Base-by-base conservation (phyloP, 1,139 yeast species). In the Schwanniomyces etchellsii region DNA sequence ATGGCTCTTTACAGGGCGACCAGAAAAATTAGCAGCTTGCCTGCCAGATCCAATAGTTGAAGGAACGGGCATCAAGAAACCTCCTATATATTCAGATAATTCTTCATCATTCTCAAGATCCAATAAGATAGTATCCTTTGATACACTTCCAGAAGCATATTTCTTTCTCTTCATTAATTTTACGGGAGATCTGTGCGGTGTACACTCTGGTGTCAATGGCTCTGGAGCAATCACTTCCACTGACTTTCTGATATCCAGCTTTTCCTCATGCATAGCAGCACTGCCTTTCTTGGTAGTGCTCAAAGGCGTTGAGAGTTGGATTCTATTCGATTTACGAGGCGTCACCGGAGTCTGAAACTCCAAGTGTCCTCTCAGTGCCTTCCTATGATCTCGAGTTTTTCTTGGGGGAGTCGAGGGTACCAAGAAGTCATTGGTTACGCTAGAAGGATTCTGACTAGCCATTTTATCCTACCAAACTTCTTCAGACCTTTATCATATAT, bases 21-120 rank as follows among this genome's bases (percentile, higher is more conserved):
- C 37, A 11, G 37, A 30, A 17, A 43, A 33, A n/a, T 15, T 6
- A 20, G 20, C 6, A 21, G 15, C 24, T 20, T 42, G 48, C 32
- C 71, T 48, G 1, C 71, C 71, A 2, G 64, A 43, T 1, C 71
- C 71, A 4, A 63, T 54, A 0, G 64, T 61, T 1, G 69, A 60
- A 3, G 68, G 70, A n/a, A 60, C 54, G 2, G 72, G 71, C 29
- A 64, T 47, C 23, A 64, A 45, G 22, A 54, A 41, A 11, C 11
- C 12, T 4, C 63, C 62, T 37, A 60, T 53, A 13, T 28, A 29
- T 20, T 25, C 27, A 9, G 23, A 28, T 5, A 26, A 15, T 6
- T 24, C 15, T 14, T 21, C 11, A 9, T 14, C 17, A 1, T 23
- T 21, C 18, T 14, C 23, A 2, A 20, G 21, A 10, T 27, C 16